Base-by-base conservation (phyloP, 805 yeast species). In the Clavispora fructus region DNA sequence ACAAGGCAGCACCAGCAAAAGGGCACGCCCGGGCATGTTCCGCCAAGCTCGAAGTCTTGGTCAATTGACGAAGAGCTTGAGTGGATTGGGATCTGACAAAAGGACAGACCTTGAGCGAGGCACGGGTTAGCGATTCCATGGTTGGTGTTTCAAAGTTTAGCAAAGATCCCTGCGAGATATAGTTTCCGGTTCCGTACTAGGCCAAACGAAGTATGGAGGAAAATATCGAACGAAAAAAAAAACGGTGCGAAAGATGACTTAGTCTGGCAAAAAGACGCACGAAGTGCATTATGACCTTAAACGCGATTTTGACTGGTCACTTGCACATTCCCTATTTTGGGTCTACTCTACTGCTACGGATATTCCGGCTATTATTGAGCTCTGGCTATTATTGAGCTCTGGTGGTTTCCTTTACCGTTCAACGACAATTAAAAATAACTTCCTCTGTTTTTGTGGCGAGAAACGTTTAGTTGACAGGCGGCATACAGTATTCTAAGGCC, bases 1-100 rank as follows among this genome's bases (percentile, higher is more conserved):
- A 61, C 44, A 89, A 67, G 32, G 96, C 96, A 43, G 83, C 82
- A 25, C 88, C 88, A 85, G 90, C 87, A 46, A 90, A 85, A n/a
- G 98, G 98, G 66, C 98, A 91, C 50, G 75, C 78, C 39, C 77
- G 65, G 44, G 95, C 96, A 52, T 78, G 79, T 39, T 67, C 59
- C 40, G 75, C 70, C 61, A 85, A 76, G 31, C 61, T 66, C 29
- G 76, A 61, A 46, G 62, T 55, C 17, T 64, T 62, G 43, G 83
- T 74, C 54, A 86, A 61, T 52, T 74, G 71, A 58, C 85, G 80
- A 61, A 88, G 71, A 13, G 83, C 74, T 42, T 79, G 70, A 17
- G 83, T 70, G 5, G 87, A 74, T 23, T 81, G 73, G 23, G 81
- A 65, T 60, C 79, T 79, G 59, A 91, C 80, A 65, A 87, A 91